Conservation (phyloP, 108 stramenopile species). For the Pseudonitzschia delicatissima region DNA sequence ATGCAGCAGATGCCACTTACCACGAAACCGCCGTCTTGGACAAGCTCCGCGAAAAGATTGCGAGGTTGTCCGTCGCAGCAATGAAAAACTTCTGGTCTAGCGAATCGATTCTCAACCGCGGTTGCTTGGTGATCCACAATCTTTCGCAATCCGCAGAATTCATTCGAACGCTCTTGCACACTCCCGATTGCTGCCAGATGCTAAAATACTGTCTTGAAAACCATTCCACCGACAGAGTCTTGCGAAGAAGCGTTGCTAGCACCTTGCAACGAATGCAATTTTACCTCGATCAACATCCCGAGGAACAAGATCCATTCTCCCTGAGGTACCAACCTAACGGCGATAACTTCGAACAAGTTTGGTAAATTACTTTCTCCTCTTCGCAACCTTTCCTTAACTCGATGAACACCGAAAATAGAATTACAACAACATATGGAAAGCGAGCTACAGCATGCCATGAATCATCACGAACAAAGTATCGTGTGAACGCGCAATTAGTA, state of each 20-base stretch:
- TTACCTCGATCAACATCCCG: slow-evolving; percentile 11
- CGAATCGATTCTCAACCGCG: slow-evolving; percentile 82
- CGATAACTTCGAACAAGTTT: too few relatives aligned
- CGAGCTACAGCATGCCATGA: too few relatives aligned
- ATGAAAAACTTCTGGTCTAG: slow-evolving; percentile 86
- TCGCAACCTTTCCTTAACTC: too few relatives aligned
- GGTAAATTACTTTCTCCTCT: too few relatives aligned
- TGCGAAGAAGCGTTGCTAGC: slow-evolving; percentile 70
- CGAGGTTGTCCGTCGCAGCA: slow-evolving; percentile 66
- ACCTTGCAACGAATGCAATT: slow-evolving; percentile 70
- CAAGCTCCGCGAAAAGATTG: slow-evolving; percentile 55
- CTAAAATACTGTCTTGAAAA: slow-evolving; percentile 73
- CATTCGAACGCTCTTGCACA: slow-evolving; percentile 65
- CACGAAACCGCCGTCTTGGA: slow-evolving; percentile 70
- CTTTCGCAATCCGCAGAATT: slow-evolving; percentile 72
- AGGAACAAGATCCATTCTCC: not conserved
- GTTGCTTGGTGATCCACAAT: slow-evolving; percentile 90
- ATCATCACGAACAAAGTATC: too few relatives aligned
- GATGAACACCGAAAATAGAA: too few relatives aligned
- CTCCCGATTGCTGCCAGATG: slow-evolving; percentile 78
- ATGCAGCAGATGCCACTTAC: slow-evolving; percentile 31
- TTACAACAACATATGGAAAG: too few relatives aligned
- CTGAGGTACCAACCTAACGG: too few relatives aligned
- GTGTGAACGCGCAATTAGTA: too few relatives aligned
- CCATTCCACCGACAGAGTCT: slow-evolving; percentile 64